phyloP scores from a whole-genome alignment of 441 rosid genomes.

The Euphorbia corollata region DNA sequence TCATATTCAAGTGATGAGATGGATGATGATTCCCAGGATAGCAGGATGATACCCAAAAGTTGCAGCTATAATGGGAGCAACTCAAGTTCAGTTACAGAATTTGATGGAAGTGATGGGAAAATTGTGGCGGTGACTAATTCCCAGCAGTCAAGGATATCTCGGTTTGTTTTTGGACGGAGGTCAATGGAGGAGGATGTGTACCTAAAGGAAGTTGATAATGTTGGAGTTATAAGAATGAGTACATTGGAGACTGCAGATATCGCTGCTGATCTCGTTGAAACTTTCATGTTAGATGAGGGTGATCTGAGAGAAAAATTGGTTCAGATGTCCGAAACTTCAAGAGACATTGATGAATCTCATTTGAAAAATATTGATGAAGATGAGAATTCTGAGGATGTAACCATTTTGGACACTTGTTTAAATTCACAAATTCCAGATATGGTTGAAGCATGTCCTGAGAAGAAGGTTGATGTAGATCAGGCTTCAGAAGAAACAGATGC shows the following conservation, averaged over 20 bases:
- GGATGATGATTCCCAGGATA: slow-evolving; percentile 29
- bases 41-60: slow-evolving; percentile 41
- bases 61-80: slow-evolving; percentile 34
- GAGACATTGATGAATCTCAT: slow-evolving; percentile 22
- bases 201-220: slow-evolving; percentile 28
- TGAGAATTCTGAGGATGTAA: slow-evolving; percentile 15
- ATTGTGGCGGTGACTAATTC: slow-evolving; percentile 42
- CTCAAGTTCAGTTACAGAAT: slow-evolving; percentile 21
- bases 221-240: slow-evolving; percentile 31
- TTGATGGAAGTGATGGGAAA: slow-evolving; percentile 34
- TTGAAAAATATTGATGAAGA: slow-evolving; percentile 18
- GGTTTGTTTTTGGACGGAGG: slow-evolving; percentile 63
- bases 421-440: slow-evolving; percentile 24
- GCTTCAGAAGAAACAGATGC: slow-evolving; percentile 22
- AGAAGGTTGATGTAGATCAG: slow-evolving; percentile 24
- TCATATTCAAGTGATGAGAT: slow-evolving; percentile 59
- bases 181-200: slow-evolving; percentile 32
- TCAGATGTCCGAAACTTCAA: slow-evolving; percentile 31
- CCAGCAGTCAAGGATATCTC: slow-evolving; percentile 46
- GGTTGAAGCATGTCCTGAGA: slow-evolving; percentile 22
- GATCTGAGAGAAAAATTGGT: slow-evolving; percentile 28
- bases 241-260: slow-evolving; percentile 75
- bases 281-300: slow-evolving; percentile 23
- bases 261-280: slow-evolving; percentile 50
- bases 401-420: slow-evolving; percentile 17